These are phyloP conservation scores for Kodamaea laetipori DNA, from an alignment of 805 yeast species.

Conservation along the genomic window DNA sequence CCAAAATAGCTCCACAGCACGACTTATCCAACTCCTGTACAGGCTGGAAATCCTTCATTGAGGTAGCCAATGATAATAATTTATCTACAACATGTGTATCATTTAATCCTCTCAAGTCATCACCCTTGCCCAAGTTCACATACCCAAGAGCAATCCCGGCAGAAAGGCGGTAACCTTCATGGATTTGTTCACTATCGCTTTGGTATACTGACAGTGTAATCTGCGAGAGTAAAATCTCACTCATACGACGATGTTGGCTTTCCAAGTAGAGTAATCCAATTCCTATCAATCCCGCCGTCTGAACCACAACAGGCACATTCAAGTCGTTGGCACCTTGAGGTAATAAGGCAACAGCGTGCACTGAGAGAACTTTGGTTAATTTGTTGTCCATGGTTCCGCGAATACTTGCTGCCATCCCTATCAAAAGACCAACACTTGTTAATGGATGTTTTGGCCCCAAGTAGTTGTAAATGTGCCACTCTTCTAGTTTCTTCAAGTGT, in stretches of 20 bases:
- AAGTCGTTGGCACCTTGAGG: constrained; percentile 91
- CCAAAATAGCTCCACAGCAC: constrained; percentile 73
- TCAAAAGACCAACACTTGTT: constrained; percentile 81
- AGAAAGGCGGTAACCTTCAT: constrained; percentile 81
- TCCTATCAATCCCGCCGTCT: constrained; percentile 89
- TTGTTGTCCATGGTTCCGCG: constrained; percentile 82
- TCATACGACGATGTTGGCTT: constrained; percentile 82
- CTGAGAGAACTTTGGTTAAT: constrained; percentile 85
- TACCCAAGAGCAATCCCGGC: constrained; percentile 90
- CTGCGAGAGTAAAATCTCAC: constrained; percentile 74
- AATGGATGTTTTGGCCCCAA: constrained; percentile 84
- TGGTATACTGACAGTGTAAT: constrained; percentile 54
- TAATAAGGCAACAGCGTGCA: constrained; percentile 86
- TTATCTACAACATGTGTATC: constrained; percentile 67
- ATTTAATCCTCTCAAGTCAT: constrained; percentile 55
- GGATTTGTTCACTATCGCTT: constrained; percentile 58
- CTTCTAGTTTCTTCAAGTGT: constrained; percentile 77
- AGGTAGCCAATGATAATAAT: constrained; percentile 57
- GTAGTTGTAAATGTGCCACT: constrained; percentile 95
- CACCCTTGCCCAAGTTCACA: constrained; percentile 78
- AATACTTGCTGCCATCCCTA: constrained; percentile 92
- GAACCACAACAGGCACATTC: constrained; percentile 80
- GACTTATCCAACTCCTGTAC: constrained; percentile 61
- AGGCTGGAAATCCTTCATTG: constrained; percentile 65
- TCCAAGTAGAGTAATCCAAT: constrained; percentile 81